Conservation (phyloP, 441 rosid genomes). For the Dalechampia spathulata region DNA sequence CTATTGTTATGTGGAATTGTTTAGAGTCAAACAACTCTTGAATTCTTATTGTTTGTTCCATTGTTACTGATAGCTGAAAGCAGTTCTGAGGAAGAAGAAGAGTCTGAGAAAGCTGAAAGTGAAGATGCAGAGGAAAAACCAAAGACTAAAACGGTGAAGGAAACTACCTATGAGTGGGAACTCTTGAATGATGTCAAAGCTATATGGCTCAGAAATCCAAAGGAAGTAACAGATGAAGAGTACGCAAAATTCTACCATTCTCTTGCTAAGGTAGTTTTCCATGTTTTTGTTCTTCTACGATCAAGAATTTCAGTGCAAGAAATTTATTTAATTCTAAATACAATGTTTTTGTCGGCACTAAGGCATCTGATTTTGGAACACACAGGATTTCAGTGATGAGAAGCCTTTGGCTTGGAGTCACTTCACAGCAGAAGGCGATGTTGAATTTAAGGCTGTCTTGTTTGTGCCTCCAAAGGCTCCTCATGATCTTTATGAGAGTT, state of each 20-base stretch:
- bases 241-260: constrained; percentile 79
- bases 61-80: constrained; percentile 39
- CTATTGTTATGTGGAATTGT: not conserved
- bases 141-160: constrained; percentile 75
- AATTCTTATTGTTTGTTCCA: constrained; percentile 5
- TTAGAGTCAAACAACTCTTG: not conserved
- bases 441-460: constrained; percentile 86
- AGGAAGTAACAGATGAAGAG: constrained; percentile 88
- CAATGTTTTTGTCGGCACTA: not conserved
- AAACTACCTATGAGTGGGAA: constrained; percentile 82
- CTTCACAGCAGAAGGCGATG: constrained; percentile 93
- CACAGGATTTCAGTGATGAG: constrained; percentile 77
- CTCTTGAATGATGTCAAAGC: constrained; percentile 92
- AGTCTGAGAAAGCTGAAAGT: constrained; percentile 58
- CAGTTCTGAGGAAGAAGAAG: constrained; percentile 52
- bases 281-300: not conserved
- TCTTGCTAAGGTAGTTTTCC: constrained; percentile 59
- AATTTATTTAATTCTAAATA: not conserved
- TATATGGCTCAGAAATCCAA: constrained; percentile 90
- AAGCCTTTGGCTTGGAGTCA: constrained; percentile 91
- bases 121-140: constrained; percentile 69
- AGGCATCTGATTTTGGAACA: constrained; percentile 1
- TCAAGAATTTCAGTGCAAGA: not conserved
- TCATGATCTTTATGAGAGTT: constrained; percentile 84
- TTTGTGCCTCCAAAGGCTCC: constrained; percentile 97